Evolutionary conservation across 2,329 filamentous ascomycete genomes (phyloP), one percentile per base, ranked within the genome.

Genomic region (Calonectria pauciramosa): DNA sequence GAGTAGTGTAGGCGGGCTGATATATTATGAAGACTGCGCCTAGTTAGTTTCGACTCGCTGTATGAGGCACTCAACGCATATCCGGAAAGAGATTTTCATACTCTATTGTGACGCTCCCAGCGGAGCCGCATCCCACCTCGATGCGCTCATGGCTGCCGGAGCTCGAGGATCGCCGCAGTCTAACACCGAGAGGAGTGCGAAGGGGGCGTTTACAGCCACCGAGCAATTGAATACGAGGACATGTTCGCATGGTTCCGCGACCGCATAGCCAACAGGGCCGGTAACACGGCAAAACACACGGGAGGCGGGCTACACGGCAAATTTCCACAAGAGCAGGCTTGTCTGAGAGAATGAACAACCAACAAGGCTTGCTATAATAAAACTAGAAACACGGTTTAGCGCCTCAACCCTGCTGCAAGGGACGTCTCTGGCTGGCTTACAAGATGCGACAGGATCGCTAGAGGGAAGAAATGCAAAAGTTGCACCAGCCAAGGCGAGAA

Each of bases 41-140:
- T 4, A 30, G 74, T 83, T 26, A 83, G 82, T 49, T n/a, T 69
- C 18, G 14, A 23, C 7, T 56, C 36, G 10, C 3, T 23, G 26
- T 38, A 20, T 14, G 34, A 8, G 26, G 11, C 1, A 16, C 44
- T 8, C 1, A 23, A 16, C 20, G 38, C 38, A 41, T 20, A 41
- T 41, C 3, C 13, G 23, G 18, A 65, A 65, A n/a, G n/a, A n/a
- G 54, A 30, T 49, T 49, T 80, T 47, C 88, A 76, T 80, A 91
- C 90, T 90, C 89, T 67, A 92, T 84, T 16, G 83, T 85, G 51
- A 91, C 86, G 76, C 83, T 80, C 28, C 90, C 90, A 3, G 88
- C 86, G 2, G 88, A 90, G 68, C 87, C 89, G 71, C 86, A 89
- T 47, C 82, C 84, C 13, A 91, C 86, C 3, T 82, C 80, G 67